A percentile compares a stretch with the other conserved stretches of the same genome.
phyloP scores from a whole-genome alignment of 2,329 filamentous ascomycete genomes.

The Penicillium hordei region DNA sequence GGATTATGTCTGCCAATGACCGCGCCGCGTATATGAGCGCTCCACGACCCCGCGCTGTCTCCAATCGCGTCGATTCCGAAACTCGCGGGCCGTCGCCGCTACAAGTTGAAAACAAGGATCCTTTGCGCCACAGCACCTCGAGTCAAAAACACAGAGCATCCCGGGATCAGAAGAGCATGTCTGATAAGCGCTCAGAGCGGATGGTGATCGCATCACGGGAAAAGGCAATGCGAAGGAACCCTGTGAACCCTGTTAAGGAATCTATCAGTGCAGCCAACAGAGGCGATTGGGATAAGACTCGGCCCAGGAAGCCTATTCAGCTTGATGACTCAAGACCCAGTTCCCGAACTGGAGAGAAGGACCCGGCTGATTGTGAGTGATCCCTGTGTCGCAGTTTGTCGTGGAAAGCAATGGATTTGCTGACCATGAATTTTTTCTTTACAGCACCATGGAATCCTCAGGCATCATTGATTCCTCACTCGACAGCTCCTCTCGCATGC shows the following conservation, averaged over 20 bases:
- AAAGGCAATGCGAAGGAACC: conserved; percentile 61
- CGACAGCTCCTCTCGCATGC: conserved; percentile 70
- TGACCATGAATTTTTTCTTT: conserved; percentile 17
- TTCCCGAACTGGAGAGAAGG: conserved; percentile 36
- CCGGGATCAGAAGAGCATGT: conserved; percentile 36
- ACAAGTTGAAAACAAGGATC: conserved; percentile 33
- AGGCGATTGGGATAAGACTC: conserved; percentile 37
- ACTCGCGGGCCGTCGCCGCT: conserved; percentile 34
- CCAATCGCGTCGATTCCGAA: conserved; percentile 41
- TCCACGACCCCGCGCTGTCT: conserved; percentile 42
- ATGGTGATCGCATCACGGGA: conserved; percentile 62
- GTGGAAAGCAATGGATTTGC: conserved; percentile 8
- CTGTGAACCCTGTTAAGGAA: conserved; percentile 58
- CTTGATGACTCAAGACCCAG: conserved; percentile 28
- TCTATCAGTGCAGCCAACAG: conserved; percentile 32
- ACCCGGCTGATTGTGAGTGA: conserved; percentile 32
- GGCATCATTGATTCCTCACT: conserved; percentile 69
- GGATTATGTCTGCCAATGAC: conserved; percentile 44
- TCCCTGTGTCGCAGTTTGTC: background rate
- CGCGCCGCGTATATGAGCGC: conserved; percentile 41
- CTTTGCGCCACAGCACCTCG: conserved; percentile 32
- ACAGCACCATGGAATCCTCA: conserved; percentile 71
- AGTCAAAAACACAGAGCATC: conserved; percentile 34
- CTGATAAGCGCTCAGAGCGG: conserved; percentile 44
- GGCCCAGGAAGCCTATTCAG: conserved; percentile 29